Evolutionary conservation across 1,284 basidiomycete species (phyloP).

Genomic region (Ceratorhiza oryzae-sativae): DNA sequence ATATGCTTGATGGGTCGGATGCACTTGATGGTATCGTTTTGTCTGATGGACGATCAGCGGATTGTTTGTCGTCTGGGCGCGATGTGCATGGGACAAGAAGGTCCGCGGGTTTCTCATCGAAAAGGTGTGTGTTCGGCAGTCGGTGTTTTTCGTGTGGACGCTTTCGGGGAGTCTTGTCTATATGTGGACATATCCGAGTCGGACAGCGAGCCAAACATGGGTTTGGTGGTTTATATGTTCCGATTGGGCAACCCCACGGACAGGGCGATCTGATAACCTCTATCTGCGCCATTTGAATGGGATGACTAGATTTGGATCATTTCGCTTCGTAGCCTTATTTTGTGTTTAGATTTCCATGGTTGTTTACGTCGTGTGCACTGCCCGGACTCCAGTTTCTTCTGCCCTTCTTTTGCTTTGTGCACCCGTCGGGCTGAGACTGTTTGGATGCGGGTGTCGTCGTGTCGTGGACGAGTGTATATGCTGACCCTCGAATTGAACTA

Average conservation of each 20-base stretch:
- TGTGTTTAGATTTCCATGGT: background rate
- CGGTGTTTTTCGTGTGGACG: background rate
- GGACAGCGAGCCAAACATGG: background rate
- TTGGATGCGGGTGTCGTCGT: background rate
- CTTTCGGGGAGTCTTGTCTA: background rate
- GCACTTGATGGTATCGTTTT: constrained; percentile 22
- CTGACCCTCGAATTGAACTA: constrained; percentile 47
- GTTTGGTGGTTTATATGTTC: background rate
- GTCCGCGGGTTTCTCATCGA: constrained; percentile 93
- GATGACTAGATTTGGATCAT: background rate
- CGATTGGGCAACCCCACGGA: background rate
- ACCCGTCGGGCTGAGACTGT: background rate
- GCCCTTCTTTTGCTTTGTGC: too few species aligned
- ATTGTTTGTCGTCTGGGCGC: constrained; percentile 92
- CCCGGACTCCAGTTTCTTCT: too few species aligned
- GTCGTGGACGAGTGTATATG: background rate
- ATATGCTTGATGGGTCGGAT: constrained; percentile 34
- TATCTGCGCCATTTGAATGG: constrained; percentile 22
- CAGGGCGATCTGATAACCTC: background rate
- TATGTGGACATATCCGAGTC: constrained; percentile 1
- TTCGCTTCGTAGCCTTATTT: background rate
- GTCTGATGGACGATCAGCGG: constrained; percentile 58
- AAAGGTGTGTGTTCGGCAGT: constrained; percentile 61
- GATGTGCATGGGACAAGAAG: constrained; percentile 92
- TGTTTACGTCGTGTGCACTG: too few species aligned